A percentile compares a stretch with the other conserved stretches of the same genome.
These are phyloP conservation scores for Diaporthe humulicola DNA, from an alignment of 2,329 filamentous ascomycete genomes.

Conservation along the genomic window DNA sequence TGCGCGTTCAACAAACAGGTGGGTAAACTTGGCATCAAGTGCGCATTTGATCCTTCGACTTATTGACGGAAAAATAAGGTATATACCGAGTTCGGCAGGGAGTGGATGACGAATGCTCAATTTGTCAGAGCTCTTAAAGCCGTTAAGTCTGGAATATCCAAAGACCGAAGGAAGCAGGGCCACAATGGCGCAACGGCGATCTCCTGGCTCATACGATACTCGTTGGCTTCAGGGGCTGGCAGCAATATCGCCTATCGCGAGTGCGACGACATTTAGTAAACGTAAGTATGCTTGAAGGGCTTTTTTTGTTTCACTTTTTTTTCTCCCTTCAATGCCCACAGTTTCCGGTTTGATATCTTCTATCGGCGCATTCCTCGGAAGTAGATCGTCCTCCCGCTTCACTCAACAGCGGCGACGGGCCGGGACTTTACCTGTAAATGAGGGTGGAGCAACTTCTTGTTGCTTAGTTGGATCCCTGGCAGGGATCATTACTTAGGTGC, in stretches of 20 bases:
- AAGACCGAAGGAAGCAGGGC: background rate
- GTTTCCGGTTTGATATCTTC: background rate
- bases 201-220: conserved; percentile 19
- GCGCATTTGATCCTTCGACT: background rate
- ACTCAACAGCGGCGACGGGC: conserved; percentile 1
- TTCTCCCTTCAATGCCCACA: background rate
- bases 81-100: background rate
- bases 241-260: background rate
- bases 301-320: background rate
- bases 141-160: background rate
- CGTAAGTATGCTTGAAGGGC: background rate
- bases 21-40: background rate
- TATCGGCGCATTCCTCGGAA: conserved; percentile 23
- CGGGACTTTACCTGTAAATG: background rate
- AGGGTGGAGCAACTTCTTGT: conserved; percentile 12
- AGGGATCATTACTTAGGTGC: conserved; percentile 20
- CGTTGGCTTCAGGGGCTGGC: background rate
- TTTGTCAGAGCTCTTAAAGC: conserved; percentile 12
- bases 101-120: background rate
- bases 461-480: conserved; percentile 29
- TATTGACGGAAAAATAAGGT: background rate
- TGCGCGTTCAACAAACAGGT: background rate
- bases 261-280: background rate
- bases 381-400: background rate
- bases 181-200: conserved; percentile 2